phyloP scores from a whole-genome alignment of 345 rosid genomes.

The Brassica nigra region DNA sequence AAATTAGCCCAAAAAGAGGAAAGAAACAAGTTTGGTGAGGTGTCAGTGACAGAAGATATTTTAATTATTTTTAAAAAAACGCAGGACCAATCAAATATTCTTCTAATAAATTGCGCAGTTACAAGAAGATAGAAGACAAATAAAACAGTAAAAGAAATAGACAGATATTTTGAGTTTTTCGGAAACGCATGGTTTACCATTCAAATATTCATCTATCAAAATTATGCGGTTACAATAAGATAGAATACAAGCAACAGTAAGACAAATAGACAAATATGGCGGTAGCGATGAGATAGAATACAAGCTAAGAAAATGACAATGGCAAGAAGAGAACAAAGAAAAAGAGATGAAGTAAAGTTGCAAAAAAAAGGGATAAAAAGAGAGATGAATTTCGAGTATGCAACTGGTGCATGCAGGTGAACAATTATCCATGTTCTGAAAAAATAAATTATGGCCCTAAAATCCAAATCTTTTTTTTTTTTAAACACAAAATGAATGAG shows the following conservation, averaged over 20 bases:
- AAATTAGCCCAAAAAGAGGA: too few species aligned
- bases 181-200: neutral
- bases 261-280: neutral
- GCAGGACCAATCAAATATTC: neutral
- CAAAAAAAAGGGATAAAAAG: neutral
- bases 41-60: neutral
- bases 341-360: neutral
- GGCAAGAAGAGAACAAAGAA: neutral
- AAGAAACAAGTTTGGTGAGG: too few species aligned
- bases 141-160: neutral
- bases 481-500: neutral
- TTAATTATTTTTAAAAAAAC: neutral
- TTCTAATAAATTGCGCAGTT: neutral
- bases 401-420: neutral
- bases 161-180: neutral
- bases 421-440: neutral
- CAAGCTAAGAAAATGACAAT: constrained; percentile 12
- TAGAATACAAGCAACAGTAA: neutral
- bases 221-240: neutral
- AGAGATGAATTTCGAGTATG: neutral
- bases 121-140: neutral
- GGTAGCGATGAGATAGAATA: constrained; percentile 1
- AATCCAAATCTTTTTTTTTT: neutral
- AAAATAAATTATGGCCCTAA: neutral
- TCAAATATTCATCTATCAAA: neutral